phyloP scores from a whole-genome alignment of 805 yeast genomes.

The Nakazawaea wickerhamii region DNA sequence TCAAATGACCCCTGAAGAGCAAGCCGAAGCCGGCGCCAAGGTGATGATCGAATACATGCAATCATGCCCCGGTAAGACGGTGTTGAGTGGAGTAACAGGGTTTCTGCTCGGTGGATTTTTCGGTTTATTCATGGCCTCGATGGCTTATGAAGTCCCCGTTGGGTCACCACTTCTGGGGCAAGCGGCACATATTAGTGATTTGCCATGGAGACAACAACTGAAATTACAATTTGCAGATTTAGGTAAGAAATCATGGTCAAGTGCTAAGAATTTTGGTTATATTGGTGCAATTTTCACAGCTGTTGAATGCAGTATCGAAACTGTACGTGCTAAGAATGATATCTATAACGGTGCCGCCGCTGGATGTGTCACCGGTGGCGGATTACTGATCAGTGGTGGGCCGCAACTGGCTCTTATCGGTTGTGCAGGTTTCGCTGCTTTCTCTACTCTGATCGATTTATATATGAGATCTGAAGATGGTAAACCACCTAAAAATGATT shows the following conservation, averaged over 20 bases:
- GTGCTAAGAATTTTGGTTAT: constrained; percentile 92
- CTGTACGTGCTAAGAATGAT: constrained; percentile 84
- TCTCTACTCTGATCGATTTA: constrained; percentile 82
- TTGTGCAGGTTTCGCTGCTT: constrained; percentile 97
- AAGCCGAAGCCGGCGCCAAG: constrained; percentile 84
- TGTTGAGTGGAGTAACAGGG: constrained; percentile 89
- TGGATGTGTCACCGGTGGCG: constrained; percentile 97
- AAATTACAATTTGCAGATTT: constrained; percentile 85
- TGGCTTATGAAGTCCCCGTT: constrained; percentile 79
- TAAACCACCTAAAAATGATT: constrained; percentile 83
- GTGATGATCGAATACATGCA: constrained; percentile 80
- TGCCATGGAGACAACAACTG: constrained; percentile 92
- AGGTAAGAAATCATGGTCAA: constrained; percentile 81
- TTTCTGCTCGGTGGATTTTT: constrained; percentile 93
- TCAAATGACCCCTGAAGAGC: constrained; percentile 87
- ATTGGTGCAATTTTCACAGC: constrained; percentile 90
- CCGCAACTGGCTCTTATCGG: constrained; percentile 90
- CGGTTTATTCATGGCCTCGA: constrained; percentile 89
- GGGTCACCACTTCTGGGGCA: constrained; percentile 46
- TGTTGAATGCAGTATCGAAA: constrained; percentile 85
- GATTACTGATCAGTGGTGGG: constrained; percentile 85
- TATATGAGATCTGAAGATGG: constrained; percentile 82
- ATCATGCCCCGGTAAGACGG: constrained; percentile 93
- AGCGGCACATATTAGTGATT: constrained; percentile 58
- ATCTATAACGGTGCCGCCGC: constrained; percentile 88